Conservation (phyloP, 2,329 filamentous ascomycete genomes). For the Arthroderma sp. region DNA sequence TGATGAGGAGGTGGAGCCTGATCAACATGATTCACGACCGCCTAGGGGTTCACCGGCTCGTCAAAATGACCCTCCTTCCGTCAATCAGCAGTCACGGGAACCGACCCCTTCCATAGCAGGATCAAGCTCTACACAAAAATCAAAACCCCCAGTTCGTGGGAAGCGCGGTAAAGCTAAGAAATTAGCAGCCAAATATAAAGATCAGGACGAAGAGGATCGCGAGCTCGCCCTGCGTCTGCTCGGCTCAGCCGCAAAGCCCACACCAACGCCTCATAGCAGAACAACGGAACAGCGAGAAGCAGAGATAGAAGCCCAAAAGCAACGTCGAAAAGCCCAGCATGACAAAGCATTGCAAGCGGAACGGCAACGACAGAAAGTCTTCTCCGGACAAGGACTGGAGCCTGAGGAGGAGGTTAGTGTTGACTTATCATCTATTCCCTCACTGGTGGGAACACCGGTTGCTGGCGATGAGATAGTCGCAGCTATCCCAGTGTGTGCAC, state of each 20-base stretch:
- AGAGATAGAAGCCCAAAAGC: conserved; percentile 56
- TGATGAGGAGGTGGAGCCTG: background rate
- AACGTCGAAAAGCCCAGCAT: conserved; percentile 68
- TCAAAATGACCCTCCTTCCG: conserved; percentile 3
- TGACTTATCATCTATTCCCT: conserved; percentile 47
- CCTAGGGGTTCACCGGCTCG: background rate
- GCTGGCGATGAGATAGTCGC: conserved; percentile 62
- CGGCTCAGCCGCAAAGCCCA: conserved; percentile 46
- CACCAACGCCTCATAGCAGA: conserved; percentile 50
- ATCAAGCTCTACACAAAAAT: conserved; percentile 6
- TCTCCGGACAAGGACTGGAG: conserved; percentile 50
- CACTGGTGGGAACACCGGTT: conserved; percentile 60
- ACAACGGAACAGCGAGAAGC: conserved; percentile 55
- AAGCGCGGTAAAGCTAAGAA: conserved; percentile 78
- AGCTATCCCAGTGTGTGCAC: conserved; percentile 49
- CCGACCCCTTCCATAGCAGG: conserved; percentile 10
- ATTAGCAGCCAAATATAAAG: conserved; percentile 73
- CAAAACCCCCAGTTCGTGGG: conserved; percentile 42
- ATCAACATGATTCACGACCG: background rate
- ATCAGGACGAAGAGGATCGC: conserved; percentile 91
- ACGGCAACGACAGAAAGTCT: conserved; percentile 54
- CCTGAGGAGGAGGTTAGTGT: conserved; percentile 26
- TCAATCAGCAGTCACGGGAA: conserved; percentile 13
- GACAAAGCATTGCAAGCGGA: conserved; percentile 54
- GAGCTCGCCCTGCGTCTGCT: conserved; percentile 71